Conservation (phyloP, 169 alveolate species). For the Plasmodium reichenowi region DNA sequence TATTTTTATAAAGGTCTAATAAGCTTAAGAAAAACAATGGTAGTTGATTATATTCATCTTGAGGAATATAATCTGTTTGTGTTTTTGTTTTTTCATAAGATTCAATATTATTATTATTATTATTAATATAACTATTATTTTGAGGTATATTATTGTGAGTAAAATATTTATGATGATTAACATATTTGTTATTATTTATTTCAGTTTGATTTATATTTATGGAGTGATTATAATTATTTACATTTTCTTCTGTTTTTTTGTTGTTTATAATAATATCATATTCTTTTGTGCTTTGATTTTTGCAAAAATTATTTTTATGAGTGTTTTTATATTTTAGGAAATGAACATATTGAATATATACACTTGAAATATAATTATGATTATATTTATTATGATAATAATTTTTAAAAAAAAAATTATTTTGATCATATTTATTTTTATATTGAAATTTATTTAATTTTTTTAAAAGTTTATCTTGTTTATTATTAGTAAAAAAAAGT, state of each 20-base stretch:
- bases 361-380: constrained; percentile 2
- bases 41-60: not conserved
- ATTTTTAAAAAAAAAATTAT: constrained; percentile 18
- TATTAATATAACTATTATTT: not conserved
- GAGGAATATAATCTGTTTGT: not conserved
- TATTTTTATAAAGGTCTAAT: constrained; percentile 31
- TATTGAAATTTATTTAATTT: not conserved
- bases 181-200: not conserved
- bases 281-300: not conserved
- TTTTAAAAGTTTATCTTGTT: constrained; percentile 21
- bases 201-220: not conserved
- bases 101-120: not conserved
- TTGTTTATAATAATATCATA: not conserved
- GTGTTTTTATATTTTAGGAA: not conserved
- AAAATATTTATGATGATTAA: not conserved
- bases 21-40: constrained; percentile 40
- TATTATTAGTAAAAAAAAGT: constrained; percentile 6
- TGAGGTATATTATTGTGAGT: not conserved
- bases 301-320: not conserved
- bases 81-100: not conserved
- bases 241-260: not conserved
- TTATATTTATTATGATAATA: constrained; percentile 35
- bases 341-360: constrained; percentile 21
- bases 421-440: not conserved
- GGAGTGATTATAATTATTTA: not conserved